Conservation (phyloP, 495 filamentous ascomycete species). For the Xylaria cubensis region DNA sequence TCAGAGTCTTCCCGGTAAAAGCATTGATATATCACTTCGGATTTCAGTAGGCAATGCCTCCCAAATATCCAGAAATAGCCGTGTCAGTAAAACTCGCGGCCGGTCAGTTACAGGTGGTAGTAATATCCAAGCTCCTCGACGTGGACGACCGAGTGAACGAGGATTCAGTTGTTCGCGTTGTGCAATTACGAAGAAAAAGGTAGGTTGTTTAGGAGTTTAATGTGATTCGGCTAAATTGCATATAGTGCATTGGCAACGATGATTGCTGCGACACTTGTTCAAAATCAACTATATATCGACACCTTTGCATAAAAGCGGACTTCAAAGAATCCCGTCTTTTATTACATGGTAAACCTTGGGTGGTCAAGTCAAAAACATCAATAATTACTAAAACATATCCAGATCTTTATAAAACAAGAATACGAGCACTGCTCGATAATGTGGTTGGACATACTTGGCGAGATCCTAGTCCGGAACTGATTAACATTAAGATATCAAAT, state of each 20-base stretch:
- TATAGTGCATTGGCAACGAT: slow-evolving; percentile 2
- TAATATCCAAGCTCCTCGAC: neutral
- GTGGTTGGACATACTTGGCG: neutral
- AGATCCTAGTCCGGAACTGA: neutral
- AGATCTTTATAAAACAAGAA: slow-evolving; percentile 19
- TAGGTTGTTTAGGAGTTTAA: neutral
- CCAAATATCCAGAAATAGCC: neutral
- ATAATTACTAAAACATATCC: neutral
- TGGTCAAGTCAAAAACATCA: neutral
- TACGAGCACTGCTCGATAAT: slow-evolving; percentile 13
- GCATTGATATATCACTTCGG: slow-evolving; percentile 8
- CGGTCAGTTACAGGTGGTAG: neutral
- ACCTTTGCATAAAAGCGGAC: slow-evolving; percentile 16
- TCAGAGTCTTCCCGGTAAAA: neutral
- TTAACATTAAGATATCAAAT: slow-evolving; percentile 9
- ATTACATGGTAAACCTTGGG: neutral
- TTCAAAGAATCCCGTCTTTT: slow-evolving; percentile 20
- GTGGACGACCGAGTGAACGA: slow-evolving; percentile 21
- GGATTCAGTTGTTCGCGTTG: slow-evolving; percentile 24
- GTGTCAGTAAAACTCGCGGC: neutral
- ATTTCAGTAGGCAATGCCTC: neutral
- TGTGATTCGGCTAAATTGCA: neutral
- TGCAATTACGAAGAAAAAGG: slow-evolving; percentile 19
- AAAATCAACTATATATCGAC: slow-evolving; percentile 15
- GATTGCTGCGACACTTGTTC: slow-evolving; percentile 10